Evolutionary conservation across 768 basidiomycete species (phyloP).

Genomic region (Leccinum barrowsii): DNA sequence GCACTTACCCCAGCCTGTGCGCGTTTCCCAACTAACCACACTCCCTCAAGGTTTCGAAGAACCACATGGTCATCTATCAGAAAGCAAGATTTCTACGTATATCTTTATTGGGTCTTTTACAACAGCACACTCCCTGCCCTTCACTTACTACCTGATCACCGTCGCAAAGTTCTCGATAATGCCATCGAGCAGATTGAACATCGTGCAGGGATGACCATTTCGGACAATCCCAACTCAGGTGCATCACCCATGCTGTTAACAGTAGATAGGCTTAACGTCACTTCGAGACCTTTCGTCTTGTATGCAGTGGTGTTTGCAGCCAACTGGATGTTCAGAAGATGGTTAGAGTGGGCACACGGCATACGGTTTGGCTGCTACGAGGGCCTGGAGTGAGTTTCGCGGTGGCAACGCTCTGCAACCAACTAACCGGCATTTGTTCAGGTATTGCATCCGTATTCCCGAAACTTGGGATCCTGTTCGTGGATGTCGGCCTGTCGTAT

Average conservation of each 20-base stretch:
- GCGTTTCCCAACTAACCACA: background rate
- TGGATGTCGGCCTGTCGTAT: constrained; percentile 70
- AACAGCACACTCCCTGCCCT: constrained; percentile 57
- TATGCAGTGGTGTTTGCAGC: constrained; percentile 50
- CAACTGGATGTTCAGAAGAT: constrained; percentile 47
- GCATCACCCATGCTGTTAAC: constrained; percentile 64
- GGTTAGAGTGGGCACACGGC: constrained; percentile 40
- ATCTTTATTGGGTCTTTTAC: constrained; percentile 85
- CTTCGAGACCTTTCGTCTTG: constrained; percentile 64
- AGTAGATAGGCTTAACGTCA: constrained; percentile 70
- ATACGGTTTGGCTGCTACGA: constrained; percentile 48
- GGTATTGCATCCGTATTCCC: constrained; percentile 76
- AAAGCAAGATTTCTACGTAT: constrained; percentile 58
- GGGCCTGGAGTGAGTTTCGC: constrained; percentile 60
- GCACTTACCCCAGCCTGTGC: background rate
- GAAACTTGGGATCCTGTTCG: constrained; percentile 54
- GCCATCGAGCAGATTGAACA: constrained; percentile 64
- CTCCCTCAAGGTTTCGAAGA: constrained; percentile 57
- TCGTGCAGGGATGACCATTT: constrained; percentile 63
- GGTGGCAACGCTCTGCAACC: background rate
- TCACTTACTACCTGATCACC: constrained; percentile 43
- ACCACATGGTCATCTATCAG: constrained; percentile 71
- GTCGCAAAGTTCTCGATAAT: constrained; percentile 51
- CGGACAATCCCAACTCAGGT: constrained; percentile 53
- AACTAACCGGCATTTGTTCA: constrained; percentile 23